Evolutionary conservation across 371 early-diverging fungal genomes (phyloP).

Genomic region (Rhizomucor miehei): DNA sequence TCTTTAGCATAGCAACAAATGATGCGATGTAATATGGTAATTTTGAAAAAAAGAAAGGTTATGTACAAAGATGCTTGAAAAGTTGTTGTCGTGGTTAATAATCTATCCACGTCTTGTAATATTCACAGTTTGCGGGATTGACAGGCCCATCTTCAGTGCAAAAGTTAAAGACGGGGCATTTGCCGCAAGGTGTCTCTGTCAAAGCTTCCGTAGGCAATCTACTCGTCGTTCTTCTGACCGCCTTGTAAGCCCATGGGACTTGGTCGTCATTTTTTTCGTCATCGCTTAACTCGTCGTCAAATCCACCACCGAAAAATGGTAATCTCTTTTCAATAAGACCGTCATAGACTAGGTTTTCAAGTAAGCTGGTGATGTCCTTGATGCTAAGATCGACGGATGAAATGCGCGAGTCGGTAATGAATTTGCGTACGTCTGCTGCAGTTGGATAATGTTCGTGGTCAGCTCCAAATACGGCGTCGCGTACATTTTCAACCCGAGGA

Average conservation of each 20-base stretch:
- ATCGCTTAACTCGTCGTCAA: constrained; percentile 49
- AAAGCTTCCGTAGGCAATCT: constrained; percentile 52
- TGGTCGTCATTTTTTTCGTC: constrained; percentile 44
- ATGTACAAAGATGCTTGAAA: too few species aligned
- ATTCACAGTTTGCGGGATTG: constrained; percentile 72
- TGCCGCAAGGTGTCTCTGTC: constrained; percentile 85
- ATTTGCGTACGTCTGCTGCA: constrained; percentile 64
- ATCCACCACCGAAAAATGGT: constrained; percentile 44
- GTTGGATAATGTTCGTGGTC: constrained; percentile 71
- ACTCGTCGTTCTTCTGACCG: constrained; percentile 48
- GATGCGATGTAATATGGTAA: too few species aligned
- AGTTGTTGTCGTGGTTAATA: constrained; percentile 16
- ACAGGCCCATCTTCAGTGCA: constrained; percentile 74
- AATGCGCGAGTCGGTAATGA: constrained; percentile 70
- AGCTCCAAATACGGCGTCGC: constrained; percentile 54
- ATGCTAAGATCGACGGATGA: constrained; percentile 71
- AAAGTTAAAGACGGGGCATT: constrained; percentile 70
- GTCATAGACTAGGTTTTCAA: constrained; percentile 90
- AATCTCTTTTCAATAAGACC: constrained; percentile 75
- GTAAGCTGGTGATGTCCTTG: constrained; percentile 75
- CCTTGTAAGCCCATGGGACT: constrained; percentile 76
- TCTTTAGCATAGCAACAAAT: too few species aligned
- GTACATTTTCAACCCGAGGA: constrained; percentile 50
- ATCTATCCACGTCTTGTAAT: constrained; percentile 75
- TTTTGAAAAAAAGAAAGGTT: too few species aligned